A percentile compares a stretch with the other conserved stretches of the same genome.
These are phyloP conservation scores for Beauveria sp. DNA, from an alignment of 2,329 filamentous ascomycete genomes.

Conservation along the genomic window DNA sequence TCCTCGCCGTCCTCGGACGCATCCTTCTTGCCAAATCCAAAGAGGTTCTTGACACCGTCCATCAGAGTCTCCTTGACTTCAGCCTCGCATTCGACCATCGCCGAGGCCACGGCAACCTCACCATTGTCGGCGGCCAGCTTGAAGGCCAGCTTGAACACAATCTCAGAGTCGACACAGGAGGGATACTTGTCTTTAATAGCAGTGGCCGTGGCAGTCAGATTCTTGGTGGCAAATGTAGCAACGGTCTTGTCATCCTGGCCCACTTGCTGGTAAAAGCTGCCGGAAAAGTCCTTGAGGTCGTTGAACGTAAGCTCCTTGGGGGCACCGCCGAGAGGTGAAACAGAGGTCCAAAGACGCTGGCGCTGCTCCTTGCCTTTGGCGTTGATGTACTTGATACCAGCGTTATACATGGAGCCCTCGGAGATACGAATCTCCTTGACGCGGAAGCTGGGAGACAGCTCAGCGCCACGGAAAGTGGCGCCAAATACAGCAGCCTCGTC, in stretches of 20 bases:
- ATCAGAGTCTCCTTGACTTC: conserved; percentile 76
- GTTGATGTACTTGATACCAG: conserved; percentile 66
- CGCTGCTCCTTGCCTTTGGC: conserved; percentile 63
- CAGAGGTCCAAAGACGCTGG: conserved; percentile 76
- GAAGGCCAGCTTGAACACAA: conserved; percentile 72
- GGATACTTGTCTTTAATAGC: conserved; percentile 67
- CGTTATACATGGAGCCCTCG: conserved; percentile 69
- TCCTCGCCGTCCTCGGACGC: conserved; percentile 58
- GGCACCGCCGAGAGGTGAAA: conserved; percentile 65
- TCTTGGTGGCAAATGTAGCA: conserved; percentile 65
- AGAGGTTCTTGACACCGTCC: conserved; percentile 91
- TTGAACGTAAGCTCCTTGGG: conserved; percentile 80
- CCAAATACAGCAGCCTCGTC: conserved; percentile 96
- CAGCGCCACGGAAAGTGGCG: conserved; percentile 86
- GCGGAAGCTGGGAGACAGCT: conserved; percentile 88
- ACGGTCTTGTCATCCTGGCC: conserved; percentile 51
- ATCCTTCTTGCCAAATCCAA: conserved; percentile 87
- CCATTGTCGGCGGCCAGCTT: conserved; percentile 66
- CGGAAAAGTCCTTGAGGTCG: conserved; percentile 72
- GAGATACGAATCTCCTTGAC: conserved; percentile 89
- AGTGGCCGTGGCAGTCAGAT: conserved; percentile 76
- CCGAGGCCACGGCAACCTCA: conserved; percentile 68
- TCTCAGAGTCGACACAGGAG: conserved; percentile 66
- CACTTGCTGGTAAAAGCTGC: conserved; percentile 72
- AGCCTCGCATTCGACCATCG: conserved; percentile 78